Evolutionary conservation across 306 rosid genomes (phyloP).

Genomic region (Ormosia emarginata): DNA sequence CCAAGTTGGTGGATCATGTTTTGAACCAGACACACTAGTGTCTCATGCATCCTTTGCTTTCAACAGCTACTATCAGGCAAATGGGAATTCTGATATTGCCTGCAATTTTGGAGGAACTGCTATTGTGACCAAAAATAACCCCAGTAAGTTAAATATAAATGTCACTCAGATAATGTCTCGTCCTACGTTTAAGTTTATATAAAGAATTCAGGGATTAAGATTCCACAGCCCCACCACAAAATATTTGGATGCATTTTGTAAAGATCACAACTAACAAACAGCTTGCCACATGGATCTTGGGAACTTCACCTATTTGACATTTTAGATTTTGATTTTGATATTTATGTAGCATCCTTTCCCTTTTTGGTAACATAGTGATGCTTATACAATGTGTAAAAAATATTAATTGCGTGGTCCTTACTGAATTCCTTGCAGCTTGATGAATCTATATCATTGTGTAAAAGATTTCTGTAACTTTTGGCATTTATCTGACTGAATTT

Average conservation of each 20-base stretch:
- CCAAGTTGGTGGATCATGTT: constrained; percentile 63
- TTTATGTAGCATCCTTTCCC: neutral
- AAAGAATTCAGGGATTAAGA: neutral
- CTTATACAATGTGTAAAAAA: neutral
- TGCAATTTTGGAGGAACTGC: constrained; percentile 98
- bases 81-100: constrained; percentile 93
- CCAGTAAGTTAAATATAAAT: constrained; percentile 38
- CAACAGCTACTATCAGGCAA: constrained; percentile 68
- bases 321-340: neutral
- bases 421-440: constrained; percentile 14
- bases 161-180: neutral
- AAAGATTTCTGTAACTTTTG: constrained; percentile 6
- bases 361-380: neutral
- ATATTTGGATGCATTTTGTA: neutral
- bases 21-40: constrained; percentile 65
- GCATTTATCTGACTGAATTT: neutral
- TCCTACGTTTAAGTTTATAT: neutral
- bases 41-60: constrained; percentile 97
- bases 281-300: neutral
- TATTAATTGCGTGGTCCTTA: neutral
- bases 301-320: neutral
- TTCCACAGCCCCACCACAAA: neutral
- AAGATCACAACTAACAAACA: constrained; percentile 1
- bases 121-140: constrained; percentile 50
- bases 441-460: neutral